A percentile compares a stretch with the other conserved stretches of the same genome.
Conservation (phyloP, 352 stramenopile genomes). For the Globisporangium barbulae region DNA sequence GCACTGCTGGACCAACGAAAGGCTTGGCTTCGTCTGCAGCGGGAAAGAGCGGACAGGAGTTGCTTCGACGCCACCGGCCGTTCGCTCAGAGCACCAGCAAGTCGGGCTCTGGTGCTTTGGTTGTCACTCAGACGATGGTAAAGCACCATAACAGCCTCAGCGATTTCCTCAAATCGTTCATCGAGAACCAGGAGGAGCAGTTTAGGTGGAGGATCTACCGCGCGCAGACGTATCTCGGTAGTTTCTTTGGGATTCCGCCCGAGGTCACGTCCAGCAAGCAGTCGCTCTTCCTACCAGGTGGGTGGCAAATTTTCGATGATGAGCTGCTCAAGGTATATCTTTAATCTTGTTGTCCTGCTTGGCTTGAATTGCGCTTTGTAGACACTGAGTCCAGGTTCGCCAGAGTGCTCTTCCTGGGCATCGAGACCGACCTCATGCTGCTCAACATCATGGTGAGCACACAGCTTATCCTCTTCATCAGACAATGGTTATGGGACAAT, state of each 20-base stretch:
- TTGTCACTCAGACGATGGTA: slow-evolving; percentile 52
- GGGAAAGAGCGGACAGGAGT: slow-evolving; percentile 2
- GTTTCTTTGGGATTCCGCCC: slow-evolving; percentile 65
- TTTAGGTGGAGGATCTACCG: slow-evolving; percentile 77
- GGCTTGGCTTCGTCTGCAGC: background rate
- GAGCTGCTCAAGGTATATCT: background rate
- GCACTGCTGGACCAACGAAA: background rate
- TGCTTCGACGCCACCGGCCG: slow-evolving; percentile 14
- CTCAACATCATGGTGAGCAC: slow-evolving; percentile 67
- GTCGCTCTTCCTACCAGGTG: slow-evolving; percentile 65
- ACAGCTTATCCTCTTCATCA: no score
- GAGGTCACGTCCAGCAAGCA: slow-evolving; percentile 69
- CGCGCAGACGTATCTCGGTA: slow-evolving; percentile 68
- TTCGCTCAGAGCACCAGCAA: slow-evolving; percentile 11
- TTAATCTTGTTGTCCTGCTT: background rate
- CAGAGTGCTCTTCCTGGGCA: slow-evolving; percentile 62
- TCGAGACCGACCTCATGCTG: slow-evolving; percentile 87
- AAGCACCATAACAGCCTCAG: slow-evolving; percentile 46
- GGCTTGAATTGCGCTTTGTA: slow-evolving; percentile 11
- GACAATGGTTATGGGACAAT: background rate
- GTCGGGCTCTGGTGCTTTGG: background rate
- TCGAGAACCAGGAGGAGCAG: slow-evolving; percentile 79
- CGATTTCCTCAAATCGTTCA: slow-evolving; percentile 82
- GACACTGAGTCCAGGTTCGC: slow-evolving; percentile 57
- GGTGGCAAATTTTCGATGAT: background rate